Evolutionary conservation across 2,329 filamentous ascomycete species (phyloP), one percentile per base, ranked within the genome.

Genomic region (Ophiosphaerella narmari): DNA sequence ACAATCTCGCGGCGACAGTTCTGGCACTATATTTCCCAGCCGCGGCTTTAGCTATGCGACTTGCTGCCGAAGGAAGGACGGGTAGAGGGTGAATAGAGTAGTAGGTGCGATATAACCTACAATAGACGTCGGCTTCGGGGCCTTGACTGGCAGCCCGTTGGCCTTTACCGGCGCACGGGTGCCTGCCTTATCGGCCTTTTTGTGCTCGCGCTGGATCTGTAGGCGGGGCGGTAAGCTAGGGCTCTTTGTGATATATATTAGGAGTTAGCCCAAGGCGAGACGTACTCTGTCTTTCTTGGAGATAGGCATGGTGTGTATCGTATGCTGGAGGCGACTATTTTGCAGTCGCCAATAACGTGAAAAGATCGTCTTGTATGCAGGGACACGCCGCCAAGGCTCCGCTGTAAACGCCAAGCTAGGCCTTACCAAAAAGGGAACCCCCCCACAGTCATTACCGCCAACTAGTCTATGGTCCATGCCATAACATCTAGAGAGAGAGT

Each of bases 121-220:
- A 61, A 79, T 77, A 7, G 76, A 77, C 26, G 75, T 81, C n/a
- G 76, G 76, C 74, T 82, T 82, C 0, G 78, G 74, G 0, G 79
- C 50, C 74, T 83, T 83, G 55, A 81, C 79, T 1, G 81, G 81
- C 1, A 81, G 75, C 24, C 81, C 81, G 57, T 83, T 83, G 14
- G 80, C 67, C 70, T 82, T 82, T 52, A 82, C 79, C 0, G 79
- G 74, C 31, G 77, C 74, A 42, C 80, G 77, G 46, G 81, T 83
- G 52, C 81, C 81, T 26, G 79, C 80, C 24, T 76, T 77, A 4
- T 83, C 81, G 36, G 77, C 81, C 56, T 77, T 80, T 64, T 62
- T 80, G 72, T 83, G 81, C 70, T 83, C 81, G 65, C 78, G 78
- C 59, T 76, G 72, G 59, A 80, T 74, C 76, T 82, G 63, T 14